A percentile compares a stretch with the other conserved stretches of the same genome.
Conservation (phyloP, 352 stramenopile species). For the Phytopythium sindhum region DNA sequence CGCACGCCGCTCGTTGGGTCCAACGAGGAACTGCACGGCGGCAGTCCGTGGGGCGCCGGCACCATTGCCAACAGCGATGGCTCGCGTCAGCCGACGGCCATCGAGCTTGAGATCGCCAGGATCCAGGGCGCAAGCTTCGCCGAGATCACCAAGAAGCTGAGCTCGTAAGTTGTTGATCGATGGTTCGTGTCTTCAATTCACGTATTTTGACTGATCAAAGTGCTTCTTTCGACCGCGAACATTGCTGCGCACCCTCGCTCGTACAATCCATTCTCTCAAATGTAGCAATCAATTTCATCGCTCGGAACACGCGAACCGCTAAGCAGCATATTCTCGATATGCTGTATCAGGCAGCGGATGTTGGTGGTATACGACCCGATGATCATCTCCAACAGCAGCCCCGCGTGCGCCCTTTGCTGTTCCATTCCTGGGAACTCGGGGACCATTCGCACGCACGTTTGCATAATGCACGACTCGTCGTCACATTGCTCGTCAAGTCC, state of each 20-base stretch:
- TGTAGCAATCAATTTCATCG: background rate
- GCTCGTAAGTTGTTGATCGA: constrained; percentile 2
- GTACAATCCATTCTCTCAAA: background rate
- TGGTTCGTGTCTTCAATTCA: background rate
- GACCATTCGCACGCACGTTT: constrained; percentile 13
- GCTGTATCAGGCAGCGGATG: constrained; percentile 16
- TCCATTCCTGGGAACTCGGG: constrained; percentile 6
- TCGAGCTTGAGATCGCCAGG: constrained; percentile 68
- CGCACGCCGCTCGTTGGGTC: constrained; percentile 35
- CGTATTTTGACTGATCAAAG: background rate
- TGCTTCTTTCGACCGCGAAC: background rate
- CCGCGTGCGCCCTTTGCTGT: background rate
- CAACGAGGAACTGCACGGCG: constrained; percentile 63
- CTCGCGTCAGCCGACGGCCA: constrained; percentile 61
- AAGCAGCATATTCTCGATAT: constrained; percentile 13
- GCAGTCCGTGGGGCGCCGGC: constrained; percentile 68
- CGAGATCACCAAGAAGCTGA: constrained; percentile 71
- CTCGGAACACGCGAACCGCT: background rate
- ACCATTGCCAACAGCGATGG: constrained; percentile 76
- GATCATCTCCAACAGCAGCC: constrained; percentile 14
- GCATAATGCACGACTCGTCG: constrained; percentile 7
- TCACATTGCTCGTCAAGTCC: background rate
- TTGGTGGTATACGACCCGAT: constrained; percentile 18
- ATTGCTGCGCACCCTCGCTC: background rate
- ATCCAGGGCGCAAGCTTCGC: constrained; percentile 81